Conservation (phyloP, 23 red algal species). For the Cyanidioschyzon merolae region DNA sequence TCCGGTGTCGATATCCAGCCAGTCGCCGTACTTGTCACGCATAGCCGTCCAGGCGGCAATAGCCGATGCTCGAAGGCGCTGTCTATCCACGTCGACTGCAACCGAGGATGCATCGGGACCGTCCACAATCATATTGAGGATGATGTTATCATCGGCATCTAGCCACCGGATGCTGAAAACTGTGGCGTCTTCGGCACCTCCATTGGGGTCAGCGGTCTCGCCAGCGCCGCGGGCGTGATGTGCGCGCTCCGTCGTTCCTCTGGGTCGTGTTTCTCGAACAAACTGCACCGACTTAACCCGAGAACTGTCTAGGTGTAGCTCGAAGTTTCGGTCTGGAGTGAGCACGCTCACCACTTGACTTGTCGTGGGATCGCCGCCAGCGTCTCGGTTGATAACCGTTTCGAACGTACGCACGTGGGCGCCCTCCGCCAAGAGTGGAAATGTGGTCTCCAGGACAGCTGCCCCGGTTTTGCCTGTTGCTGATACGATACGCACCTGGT, state of each 20-base stretch:
- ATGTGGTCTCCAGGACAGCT: slow-evolving; percentile 2
- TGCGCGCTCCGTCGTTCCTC: neutral
- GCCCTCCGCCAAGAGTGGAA: slow-evolving; percentile 1
- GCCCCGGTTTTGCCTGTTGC: neutral
- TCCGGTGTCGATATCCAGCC: neutral
- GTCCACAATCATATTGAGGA: neutral
- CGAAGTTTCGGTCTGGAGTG: neutral
- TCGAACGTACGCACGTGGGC: slow-evolving; percentile 13
- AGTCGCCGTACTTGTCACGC: slow-evolving; percentile 15
- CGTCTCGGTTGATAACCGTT: neutral
- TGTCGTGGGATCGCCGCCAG: neutral
- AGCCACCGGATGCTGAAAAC: slow-evolving; percentile 9
- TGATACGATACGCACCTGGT: neutral
- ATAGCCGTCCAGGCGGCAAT: neutral
- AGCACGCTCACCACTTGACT: neutral
- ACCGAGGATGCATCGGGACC: neutral
- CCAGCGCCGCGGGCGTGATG: neutral
- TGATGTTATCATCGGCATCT: neutral
- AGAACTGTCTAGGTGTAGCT: neutral
- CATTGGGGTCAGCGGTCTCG: neutral
- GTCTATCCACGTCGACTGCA: neutral
- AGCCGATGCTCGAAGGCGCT: neutral
- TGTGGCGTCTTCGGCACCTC: no score
- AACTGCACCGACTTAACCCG: neutral
- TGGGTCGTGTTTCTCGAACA: neutral